Evolutionary conservation across 2,329 filamentous ascomycete genomes (phyloP), one percentile per base, ranked within the genome.

Genomic region (Aspergillus sp.): DNA sequence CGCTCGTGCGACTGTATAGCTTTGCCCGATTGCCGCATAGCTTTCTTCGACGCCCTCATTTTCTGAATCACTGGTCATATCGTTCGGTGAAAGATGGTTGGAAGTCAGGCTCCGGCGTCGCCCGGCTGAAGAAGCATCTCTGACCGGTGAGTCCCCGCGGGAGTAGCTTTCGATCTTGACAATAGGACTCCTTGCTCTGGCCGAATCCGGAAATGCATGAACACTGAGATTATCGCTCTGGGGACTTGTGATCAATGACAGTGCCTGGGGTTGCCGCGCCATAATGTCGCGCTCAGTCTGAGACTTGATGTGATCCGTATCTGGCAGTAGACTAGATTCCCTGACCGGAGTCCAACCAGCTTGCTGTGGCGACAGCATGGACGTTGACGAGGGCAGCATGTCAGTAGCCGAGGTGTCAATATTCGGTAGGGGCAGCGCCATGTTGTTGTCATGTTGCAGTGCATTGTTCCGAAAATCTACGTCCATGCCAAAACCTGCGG

Each of bases 141-240:
- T 66, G 44, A 73, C 72, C 4, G 78, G 78, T 1, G 79, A 81
- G 65, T 81, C 79, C 5, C 78, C 79, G 21, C 77, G 71, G 21
- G 73, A 73, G 54, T 74, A 76, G 41, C 65, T 77, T 27, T 79
- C 79, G 3, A 82, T 72, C 39, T 76, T 79, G 44, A 82, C 74
- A 32, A 79, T 75, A 11, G 80, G 80, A 59, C 80, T 82, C 49
- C 71, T 67, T 15, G 73, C 69, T 54, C 68, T 70, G 17, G 68
- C 67, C 7, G 68, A 68, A 11, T 65, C 59, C n/a, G 64, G 61
- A 3, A 54, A 53, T 8, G 53, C 59, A 32, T 64, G 59, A 6
- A 69, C 62, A 36, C 66, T 64, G 11, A 71, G 66, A 19, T 60
- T 70, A 53, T 73, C 67, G 30, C 52, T 68, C 38, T 63, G 60